Evolutionary conservation across 2,329 filamentous ascomycete genomes (phyloP).

Genomic region (Penicillium sp.): DNA sequence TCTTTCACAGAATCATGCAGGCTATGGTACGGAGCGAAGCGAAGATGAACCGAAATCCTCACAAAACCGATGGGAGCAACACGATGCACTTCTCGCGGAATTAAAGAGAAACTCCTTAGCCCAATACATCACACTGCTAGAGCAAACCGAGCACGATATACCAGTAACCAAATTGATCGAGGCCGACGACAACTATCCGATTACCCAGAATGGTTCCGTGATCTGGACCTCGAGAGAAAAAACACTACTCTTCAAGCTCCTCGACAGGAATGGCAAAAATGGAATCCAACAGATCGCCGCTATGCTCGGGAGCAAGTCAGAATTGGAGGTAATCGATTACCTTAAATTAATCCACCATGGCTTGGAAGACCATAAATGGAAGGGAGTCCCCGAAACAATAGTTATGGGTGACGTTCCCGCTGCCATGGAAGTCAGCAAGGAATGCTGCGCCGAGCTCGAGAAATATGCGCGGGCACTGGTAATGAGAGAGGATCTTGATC

Average conservation of each 20-base stretch:
- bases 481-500: slow-evolving; percentile 62
- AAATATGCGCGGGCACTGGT: slow-evolving; percentile 66
- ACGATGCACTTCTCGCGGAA: slow-evolving; percentile 3
- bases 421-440: slow-evolving; percentile 68
- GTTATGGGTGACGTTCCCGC: slow-evolving; percentile 63
- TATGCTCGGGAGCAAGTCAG: slow-evolving; percentile 69
- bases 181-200: slow-evolving; percentile 26
- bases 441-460: slow-evolving; percentile 67
- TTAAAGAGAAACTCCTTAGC: slow-evolving; percentile 49
- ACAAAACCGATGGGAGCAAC: slow-evolving; percentile 4
- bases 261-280: slow-evolving; percentile 64
- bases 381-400: slow-evolving; percentile 37
- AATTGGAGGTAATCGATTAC: slow-evolving; percentile 72
- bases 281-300: slow-evolving; percentile 63
- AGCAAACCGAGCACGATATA: slow-evolving; percentile 54
- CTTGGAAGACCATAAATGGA: slow-evolving; percentile 42
- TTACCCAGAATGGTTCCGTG: slow-evolving; percentile 67
- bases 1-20: background rate
- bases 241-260: slow-evolving; percentile 63
- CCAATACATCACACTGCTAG: slow-evolving; percentile 53
- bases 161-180: slow-evolving; percentile 5
- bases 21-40: background rate
- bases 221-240: slow-evolving; percentile 74
- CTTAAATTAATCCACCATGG: slow-evolving; percentile 61
- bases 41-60: background rate